Percentiles rank a stretch among this genome's conserved stretches.
Evolutionary conservation across 1,139 yeast species (phyloP).

Genomic region (Debaryomyces udenii): DNA sequence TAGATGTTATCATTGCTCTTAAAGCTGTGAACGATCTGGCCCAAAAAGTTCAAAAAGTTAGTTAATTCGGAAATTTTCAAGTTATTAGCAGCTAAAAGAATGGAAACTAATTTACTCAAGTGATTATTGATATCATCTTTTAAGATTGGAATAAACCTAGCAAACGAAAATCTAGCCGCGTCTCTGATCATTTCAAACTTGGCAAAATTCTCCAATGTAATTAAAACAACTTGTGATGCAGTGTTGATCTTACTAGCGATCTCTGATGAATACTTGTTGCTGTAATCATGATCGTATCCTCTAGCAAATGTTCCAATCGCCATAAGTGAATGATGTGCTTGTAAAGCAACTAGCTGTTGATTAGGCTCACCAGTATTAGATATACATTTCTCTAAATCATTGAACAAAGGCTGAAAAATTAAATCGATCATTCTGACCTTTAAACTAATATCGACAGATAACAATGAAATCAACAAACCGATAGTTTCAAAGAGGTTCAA

Average conservation of each 20-base stretch:
- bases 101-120: constrained; percentile 71
- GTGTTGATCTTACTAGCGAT: constrained; percentile 60
- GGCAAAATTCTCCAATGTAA: constrained; percentile 76
- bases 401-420: constrained; percentile 77
- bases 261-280: constrained; percentile 32
- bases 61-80: constrained; percentile 66
- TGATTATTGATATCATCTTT: constrained; percentile 50
- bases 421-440: constrained; percentile 58
- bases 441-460: constrained; percentile 36
- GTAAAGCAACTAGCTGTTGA: constrained; percentile 55
- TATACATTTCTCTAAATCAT: constrained; percentile 69
- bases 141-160: constrained; percentile 80
- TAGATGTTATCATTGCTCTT: constrained; percentile 68
- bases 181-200: constrained; percentile 75
- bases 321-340: constrained; percentile 84
- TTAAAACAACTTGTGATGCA: constrained; percentile 81
- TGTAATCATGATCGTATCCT: constrained; percentile 63
- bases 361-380: constrained; percentile 35
- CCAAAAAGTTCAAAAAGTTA: constrained; percentile 83
- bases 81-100: constrained; percentile 69
- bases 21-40: constrained; percentile 84
- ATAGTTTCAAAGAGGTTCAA: constrained; percentile 80
- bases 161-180: constrained; percentile 82
- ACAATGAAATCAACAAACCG: constrained; percentile 64
- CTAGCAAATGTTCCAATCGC: constrained; percentile 89